Percentiles rank a stretch among this genome's conserved stretches.
Conservation (phyloP, 1,284 basidiomycete genomes). For the Ustilago xerochloae region DNA sequence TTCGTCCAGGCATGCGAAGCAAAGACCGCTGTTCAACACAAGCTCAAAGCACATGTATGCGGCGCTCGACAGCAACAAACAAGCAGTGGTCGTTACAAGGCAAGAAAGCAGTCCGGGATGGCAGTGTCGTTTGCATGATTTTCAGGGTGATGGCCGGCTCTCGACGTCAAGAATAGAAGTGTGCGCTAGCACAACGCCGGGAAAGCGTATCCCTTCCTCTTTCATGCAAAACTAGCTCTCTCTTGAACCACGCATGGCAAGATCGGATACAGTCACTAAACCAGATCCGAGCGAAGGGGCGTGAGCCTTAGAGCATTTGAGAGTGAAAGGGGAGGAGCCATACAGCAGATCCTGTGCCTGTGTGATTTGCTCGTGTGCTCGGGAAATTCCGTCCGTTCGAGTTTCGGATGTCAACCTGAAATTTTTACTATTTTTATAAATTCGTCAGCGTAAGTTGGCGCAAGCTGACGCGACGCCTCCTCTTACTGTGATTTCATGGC, state of each 20-base stretch:
- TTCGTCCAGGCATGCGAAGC: too few species aligned
- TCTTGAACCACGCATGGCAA: background rate
- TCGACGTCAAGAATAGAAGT: background rate
- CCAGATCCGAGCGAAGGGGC: background rate
- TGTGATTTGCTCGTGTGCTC: too few species aligned
- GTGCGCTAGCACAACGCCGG: too few species aligned
- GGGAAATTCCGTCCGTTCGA: background rate
- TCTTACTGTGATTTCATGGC: background rate
- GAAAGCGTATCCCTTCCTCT: too few species aligned
- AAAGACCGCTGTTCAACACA: too few species aligned
- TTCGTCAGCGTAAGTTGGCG: background rate
- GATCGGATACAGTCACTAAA: background rate
- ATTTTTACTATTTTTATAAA: background rate
- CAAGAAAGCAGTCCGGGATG: background rate
- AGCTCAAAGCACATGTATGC: too few species aligned
- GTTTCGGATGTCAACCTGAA: constrained; percentile 9
- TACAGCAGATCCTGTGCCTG: background rate
- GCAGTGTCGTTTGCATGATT: constrained; percentile 1
- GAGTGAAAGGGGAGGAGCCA: background rate
- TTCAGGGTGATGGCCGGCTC: background rate
- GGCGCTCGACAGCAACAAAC: background rate
- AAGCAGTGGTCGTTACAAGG: background rate
- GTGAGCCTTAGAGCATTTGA: too few species aligned
- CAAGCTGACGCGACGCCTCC: too few species aligned
- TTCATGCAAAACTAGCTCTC: background rate